Conservation (phyloP, 1,139 yeast genomes). For the Pneumocystis oryctolagi region DNA sequence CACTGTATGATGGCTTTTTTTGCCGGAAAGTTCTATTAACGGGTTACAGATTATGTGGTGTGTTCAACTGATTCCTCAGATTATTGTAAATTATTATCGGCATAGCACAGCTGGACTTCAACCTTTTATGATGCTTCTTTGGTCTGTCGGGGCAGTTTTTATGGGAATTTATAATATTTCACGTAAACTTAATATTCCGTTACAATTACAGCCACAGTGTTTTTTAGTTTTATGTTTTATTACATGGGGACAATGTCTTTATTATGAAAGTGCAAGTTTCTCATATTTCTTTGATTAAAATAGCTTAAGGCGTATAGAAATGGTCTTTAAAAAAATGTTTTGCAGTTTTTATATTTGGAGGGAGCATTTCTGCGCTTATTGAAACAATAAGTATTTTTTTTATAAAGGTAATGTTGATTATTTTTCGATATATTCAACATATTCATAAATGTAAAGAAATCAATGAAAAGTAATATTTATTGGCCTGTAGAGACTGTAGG, state of each 20-base stretch:
- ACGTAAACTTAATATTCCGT: constrained; percentile 56
- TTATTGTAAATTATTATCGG: constrained; percentile 51
- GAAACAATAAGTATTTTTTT: constrained; percentile 63
- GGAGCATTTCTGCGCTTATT: constrained; percentile 38
- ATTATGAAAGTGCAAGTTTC: constrained; percentile 30
- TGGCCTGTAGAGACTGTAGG: constrained; percentile 81
- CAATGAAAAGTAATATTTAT: constrained; percentile 33
- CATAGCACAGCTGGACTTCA: constrained; percentile 79
- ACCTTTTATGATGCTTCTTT: constrained; percentile 64
- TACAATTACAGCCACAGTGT: constrained; percentile 73
- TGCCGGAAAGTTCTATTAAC: neutral
- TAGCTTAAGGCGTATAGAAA: neutral
- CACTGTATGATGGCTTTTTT: neutral
- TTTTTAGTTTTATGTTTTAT: constrained; percentile 58
- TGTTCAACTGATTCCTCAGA: constrained; percentile 74
- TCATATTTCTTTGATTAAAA: constrained; percentile 22
- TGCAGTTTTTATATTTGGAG: constrained; percentile 27
- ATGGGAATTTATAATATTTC: constrained; percentile 68
- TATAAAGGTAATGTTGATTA: constrained; percentile 25
- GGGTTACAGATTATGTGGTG: constrained; percentile 62
- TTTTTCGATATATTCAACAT: neutral
- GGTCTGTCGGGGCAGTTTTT: constrained; percentile 75
- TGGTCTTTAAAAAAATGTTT: constrained; percentile 25
- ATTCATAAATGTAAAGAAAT: constrained; percentile 29
- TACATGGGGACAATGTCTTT: constrained; percentile 58